Base-by-base conservation (phyloP, 176 grass and related monocot genomes). In the Melocanna baccifera region DNA sequence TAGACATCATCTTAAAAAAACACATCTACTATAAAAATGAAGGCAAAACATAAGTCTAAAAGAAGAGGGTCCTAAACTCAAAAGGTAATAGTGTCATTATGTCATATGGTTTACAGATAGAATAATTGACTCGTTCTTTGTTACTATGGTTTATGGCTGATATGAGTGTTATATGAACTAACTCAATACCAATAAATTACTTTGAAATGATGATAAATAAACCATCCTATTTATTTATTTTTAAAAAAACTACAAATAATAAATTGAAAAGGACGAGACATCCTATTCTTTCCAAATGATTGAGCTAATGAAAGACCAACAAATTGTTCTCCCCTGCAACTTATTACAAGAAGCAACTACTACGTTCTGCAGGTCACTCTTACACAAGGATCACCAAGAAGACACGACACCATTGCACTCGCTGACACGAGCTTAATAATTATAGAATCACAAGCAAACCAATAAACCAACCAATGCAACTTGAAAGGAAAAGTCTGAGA, bases 281-380 rank as follows among this genome's bases (percentile, higher is more conserved):
- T 69, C 34, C 23, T 76, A n/a, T 30, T 29, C 48, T 84, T 76
- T 1, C n/a, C 36, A 84, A 52, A 79, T 84, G 47, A 58, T 58
- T 55, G 46, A n/a, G 41, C 15, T 64, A 77, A 83, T 48, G 20
- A 36, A 36, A 47, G 53, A 51, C 43, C 20, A 62, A 62, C 41
- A 62, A 14, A 86, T 40, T 52, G 55, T 48, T 58, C 52, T 63
- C 75, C 11, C 16, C 45, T 16, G 84, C 73, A 64, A 13, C 42
- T 64, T 83, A 64, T 71, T 88, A 25, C 55, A 68, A n/a, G 6
- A 37, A 71, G 13, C 26, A 28, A 11, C 48, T 50, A 23, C 43
- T 26, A 43, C 37, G 45, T 78, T 74, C 20, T 59, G 36, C 69
- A 74, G 75, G 37, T n/a, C 59, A 48, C 37, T 50, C 47, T 57